Percentiles rank a stretch among this genome's conserved stretches.
Evolutionary conservation across 768 basidiomycete genomes (phyloP).

Genomic region (Mycena alexandri): DNA sequence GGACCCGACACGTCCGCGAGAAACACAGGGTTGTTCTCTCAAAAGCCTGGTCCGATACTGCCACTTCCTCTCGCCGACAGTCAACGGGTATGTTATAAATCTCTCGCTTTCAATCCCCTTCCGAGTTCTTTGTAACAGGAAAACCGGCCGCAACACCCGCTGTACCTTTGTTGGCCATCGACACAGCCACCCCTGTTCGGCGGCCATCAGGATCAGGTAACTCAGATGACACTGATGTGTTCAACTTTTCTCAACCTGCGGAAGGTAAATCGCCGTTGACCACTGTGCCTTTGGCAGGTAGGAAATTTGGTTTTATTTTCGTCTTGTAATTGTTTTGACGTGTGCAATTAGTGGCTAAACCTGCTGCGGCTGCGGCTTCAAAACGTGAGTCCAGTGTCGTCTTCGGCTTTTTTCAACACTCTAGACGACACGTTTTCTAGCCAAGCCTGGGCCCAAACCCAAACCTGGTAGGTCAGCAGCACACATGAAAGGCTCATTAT

Average conservation of each 20-base stretch:
- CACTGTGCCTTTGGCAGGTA: conserved; percentile 14
- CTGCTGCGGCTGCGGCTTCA: conserved; percentile 2
- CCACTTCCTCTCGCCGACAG: conserved; percentile 28
- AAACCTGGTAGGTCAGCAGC: conserved; percentile 3
- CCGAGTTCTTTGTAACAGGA: conserved; percentile 7
- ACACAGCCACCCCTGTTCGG: conserved; percentile 25
- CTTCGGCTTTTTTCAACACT: background rate
- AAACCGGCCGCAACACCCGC: conserved; percentile 4
- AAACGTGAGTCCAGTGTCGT: conserved; percentile 6
- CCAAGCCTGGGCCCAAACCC: conserved; percentile 31
- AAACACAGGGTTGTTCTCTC: conserved; percentile 74
- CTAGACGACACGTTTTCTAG: conserved; percentile 5
- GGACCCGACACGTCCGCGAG: conserved; percentile 70
- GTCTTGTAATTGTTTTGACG: background rate
- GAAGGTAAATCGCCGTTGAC: conserved; percentile 21
- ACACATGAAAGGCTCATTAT: background rate
- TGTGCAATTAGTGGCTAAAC: conserved; percentile 10
- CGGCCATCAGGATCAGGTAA: conserved; percentile 25
- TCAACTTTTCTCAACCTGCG: conserved; percentile 19
- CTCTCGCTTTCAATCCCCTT: background rate
- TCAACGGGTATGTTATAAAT: conserved; percentile 13
- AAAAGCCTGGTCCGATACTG: conserved; percentile 49
- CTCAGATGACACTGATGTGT: conserved; percentile 10
- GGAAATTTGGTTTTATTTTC: background rate
- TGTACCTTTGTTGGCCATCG: conserved; percentile 5